Evolutionary conservation across 768 basidiomycete species (phyloP).

Genomic region (Hygrophorus russula): DNA sequence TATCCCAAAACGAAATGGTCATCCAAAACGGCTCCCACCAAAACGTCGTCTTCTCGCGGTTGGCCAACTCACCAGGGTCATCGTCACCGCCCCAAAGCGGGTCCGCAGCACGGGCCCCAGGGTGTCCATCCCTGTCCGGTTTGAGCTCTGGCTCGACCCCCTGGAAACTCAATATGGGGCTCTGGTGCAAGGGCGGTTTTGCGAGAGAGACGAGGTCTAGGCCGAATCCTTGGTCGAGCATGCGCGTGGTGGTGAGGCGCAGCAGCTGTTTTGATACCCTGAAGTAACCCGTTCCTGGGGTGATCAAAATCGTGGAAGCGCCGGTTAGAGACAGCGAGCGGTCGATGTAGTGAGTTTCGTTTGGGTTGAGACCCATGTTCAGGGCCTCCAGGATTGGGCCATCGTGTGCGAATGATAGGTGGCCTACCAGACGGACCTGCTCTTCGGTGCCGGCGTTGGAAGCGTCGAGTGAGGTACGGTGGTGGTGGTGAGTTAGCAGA

Average conservation of each 20-base stretch:
- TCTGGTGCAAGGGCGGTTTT: slow-evolving; percentile 87
- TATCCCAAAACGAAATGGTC: slow-evolving; percentile 76
- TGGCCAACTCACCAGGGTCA: slow-evolving; percentile 17
- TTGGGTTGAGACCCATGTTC: slow-evolving; percentile 85
- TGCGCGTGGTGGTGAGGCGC: slow-evolving; percentile 83
- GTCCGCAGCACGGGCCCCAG: slow-evolving; percentile 40
- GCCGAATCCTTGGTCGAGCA: slow-evolving; percentile 89
- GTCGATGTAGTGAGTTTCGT: slow-evolving; percentile 92
- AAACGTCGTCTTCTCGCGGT: not conserved
- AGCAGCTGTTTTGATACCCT: slow-evolving; percentile 85
- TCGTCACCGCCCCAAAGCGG: slow-evolving; percentile 67
- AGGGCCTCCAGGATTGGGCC: slow-evolving; percentile 93
- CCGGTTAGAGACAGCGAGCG: slow-evolving; percentile 89
- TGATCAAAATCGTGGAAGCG: slow-evolving; percentile 70
- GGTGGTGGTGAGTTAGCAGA: slow-evolving; percentile 80
- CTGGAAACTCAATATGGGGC: slow-evolving; percentile 85
- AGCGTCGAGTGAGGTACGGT: slow-evolving; percentile 50
- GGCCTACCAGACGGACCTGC: slow-evolving; percentile 63
- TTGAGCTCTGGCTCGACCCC: slow-evolving; percentile 46
- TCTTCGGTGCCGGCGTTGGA: slow-evolving; percentile 29
- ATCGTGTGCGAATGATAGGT: slow-evolving; percentile 80
- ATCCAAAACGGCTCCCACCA: slow-evolving; percentile 93
- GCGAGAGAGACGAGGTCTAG: slow-evolving; percentile 81
- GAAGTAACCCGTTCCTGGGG: slow-evolving; percentile 91
- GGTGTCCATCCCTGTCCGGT: slow-evolving; percentile 35